Conservation (phyloP, 805 yeast genomes). For the Hanseniaspora singularis region DNA sequence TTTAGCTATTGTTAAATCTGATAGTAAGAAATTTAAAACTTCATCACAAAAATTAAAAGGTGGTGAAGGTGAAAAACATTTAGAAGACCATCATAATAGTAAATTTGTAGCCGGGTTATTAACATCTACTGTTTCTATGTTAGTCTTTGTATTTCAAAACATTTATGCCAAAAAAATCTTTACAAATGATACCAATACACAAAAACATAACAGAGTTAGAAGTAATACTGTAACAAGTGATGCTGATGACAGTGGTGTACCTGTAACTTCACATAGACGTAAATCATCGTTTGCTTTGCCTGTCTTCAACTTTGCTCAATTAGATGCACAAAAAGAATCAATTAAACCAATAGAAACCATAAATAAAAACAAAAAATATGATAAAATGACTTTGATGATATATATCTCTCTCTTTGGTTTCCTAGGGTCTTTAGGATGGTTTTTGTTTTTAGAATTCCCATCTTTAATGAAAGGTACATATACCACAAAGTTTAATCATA, state of each 20-base stretch:
- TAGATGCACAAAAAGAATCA: not conserved
- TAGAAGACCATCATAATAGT: constrained; percentile 7
- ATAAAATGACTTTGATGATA: constrained; percentile 66
- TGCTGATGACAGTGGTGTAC: constrained; percentile 12
- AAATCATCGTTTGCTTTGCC: constrained; percentile 3
- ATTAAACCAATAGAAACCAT: not conserved
- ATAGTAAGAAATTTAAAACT: constrained; percentile 19
- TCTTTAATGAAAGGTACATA: constrained; percentile 20
- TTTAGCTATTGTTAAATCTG: constrained; percentile 21
- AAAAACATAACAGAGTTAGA: constrained; percentile 9
- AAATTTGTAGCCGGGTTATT: constrained; percentile 40
- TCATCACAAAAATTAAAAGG: constrained; percentile 17
- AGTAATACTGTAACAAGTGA: not conserved
- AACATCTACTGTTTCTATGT: constrained; percentile 54
- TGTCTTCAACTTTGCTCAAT: constrained; percentile 1
- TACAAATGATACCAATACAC: constrained; percentile 32
- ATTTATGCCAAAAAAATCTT: constrained; percentile 75
- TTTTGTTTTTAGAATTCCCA: constrained; percentile 51
- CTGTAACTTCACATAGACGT: constrained; percentile 1
- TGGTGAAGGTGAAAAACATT: no score
- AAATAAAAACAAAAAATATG: constrained; percentile 39
- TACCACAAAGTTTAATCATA: constrained; percentile 19
- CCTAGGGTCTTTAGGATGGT: constrained; percentile 58
- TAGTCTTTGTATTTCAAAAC: constrained; percentile 74
- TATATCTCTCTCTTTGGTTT: constrained; percentile 71